These are phyloP conservation scores for Phytophthora lateralis DNA, from an alignment of 352 stramenopile species.

Conservation along the genomic window DNA sequence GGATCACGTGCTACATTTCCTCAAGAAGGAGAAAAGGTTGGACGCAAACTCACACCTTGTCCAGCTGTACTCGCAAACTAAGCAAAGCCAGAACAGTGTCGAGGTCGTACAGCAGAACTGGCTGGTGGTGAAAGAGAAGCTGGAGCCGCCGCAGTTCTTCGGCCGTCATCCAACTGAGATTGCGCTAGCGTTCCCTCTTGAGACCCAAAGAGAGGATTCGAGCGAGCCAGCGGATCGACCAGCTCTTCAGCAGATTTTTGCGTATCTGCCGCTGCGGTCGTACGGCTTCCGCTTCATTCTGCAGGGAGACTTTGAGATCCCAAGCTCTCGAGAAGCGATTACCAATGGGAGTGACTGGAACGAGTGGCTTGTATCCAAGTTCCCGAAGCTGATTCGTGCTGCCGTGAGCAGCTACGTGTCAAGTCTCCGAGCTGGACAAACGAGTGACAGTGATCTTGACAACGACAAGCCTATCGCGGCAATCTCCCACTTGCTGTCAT, in stretches of 20 bases:
- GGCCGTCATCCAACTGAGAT: conserved; percentile 50
- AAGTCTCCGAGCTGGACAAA: conserved; percentile 4
- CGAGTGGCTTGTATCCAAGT: conserved; percentile 82
- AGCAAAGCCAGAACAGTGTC: conserved; percentile 10
- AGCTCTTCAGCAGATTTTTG: conserved; percentile 81
- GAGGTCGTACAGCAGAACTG: conserved; percentile 51
- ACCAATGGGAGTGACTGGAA: conserved; percentile 88
- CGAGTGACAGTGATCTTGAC: neutral
- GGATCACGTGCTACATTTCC: conserved; percentile 42
- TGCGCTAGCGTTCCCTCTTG: conserved; percentile 57
- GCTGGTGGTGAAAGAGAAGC: conserved; percentile 58
- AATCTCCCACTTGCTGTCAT: conserved; percentile 45
- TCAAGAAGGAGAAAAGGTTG: conserved; percentile 47
- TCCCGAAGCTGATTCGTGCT: conserved; percentile 55
- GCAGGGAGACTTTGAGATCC: conserved; percentile 87
- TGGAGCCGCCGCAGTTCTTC: conserved; percentile 38
- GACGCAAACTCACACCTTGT: conserved; percentile 35
- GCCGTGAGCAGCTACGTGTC: conserved; percentile 37
- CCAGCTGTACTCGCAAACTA: conserved; percentile 45
- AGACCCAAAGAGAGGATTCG: conserved; percentile 2
- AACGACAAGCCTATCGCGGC: conserved; percentile 18
- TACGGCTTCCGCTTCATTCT: conserved; percentile 89
- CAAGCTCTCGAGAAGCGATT: conserved; percentile 86
- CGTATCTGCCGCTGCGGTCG: conserved; percentile 79
- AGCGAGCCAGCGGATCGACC: conserved; percentile 31